Percentiles rank a stretch among this genome's conserved stretches.
Conservation (phyloP, 2,329 filamentous ascomycete genomes). For the Erysiphe neolycopersici region DNA sequence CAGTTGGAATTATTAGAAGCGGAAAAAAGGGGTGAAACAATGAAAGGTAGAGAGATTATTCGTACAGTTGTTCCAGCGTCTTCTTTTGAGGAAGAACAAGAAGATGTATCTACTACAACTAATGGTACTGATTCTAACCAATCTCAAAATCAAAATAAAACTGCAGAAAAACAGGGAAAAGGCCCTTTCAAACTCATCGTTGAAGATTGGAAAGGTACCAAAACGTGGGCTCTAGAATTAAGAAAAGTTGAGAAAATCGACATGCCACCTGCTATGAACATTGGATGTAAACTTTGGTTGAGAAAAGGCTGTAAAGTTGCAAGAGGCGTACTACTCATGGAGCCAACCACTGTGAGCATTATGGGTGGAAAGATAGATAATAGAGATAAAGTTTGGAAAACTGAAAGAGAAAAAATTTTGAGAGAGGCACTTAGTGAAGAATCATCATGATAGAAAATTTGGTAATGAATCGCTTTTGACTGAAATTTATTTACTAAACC, state of each 20-base stretch:
- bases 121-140: neutral
- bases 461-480: too few relatives aligned
- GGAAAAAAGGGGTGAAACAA: constrained; percentile 44
- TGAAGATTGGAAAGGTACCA: constrained; percentile 49
- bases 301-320: constrained; percentile 38
- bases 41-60: constrained; percentile 55
- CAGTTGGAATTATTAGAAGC: constrained; percentile 64
- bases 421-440: constrained; percentile 17
- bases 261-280: constrained; percentile 28
- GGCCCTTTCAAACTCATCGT: constrained; percentile 55
- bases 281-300: constrained; percentile 63
- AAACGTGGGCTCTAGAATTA: constrained; percentile 48
- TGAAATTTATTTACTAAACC: too few relatives aligned
- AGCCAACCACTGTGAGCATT: constrained; percentile 37
- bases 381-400: constrained; percentile 54
- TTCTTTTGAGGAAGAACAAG: constrained; percentile 2
- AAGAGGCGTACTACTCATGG: constrained; percentile 54
- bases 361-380: constrained; percentile 72
- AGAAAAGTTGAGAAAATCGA: constrained; percentile 35
- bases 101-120: constrained; percentile 2
- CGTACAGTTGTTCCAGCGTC: constrained; percentile 29
- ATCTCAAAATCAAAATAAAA: neutral
- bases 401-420: constrained; percentile 41
- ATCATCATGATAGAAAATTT: too few relatives aligned
- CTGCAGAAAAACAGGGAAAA: neutral